Conservation (phyloP, 352 stramenopile genomes). For the Phytophthora uliginosa region DNA sequence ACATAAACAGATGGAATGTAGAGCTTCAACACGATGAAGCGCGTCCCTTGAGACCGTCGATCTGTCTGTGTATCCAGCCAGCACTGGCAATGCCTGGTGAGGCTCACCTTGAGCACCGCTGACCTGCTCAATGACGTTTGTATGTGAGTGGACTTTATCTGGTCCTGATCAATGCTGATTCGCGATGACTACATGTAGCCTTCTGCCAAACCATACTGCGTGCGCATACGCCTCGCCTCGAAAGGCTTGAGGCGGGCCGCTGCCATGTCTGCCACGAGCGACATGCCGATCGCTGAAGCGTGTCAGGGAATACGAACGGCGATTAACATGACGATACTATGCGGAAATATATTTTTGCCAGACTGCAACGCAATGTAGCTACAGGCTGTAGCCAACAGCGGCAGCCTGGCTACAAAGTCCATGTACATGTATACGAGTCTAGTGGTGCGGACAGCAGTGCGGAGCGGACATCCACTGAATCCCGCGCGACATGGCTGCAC, state of each 20-base stretch:
- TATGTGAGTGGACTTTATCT: background rate
- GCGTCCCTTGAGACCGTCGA: background rate
- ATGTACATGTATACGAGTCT: background rate
- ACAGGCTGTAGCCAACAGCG: too few relatives aligned
- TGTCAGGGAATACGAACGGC: background rate
- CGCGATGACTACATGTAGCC: background rate
- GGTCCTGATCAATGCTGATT: background rate
- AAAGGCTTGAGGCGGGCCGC: background rate
- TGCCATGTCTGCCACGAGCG: background rate
- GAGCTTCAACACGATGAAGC: background rate
- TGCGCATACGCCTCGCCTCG: too few relatives aligned
- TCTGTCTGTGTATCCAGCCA: too few relatives aligned
- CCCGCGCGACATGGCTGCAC: constrained; percentile 12
- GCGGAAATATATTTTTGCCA: too few relatives aligned
- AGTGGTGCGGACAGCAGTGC: background rate
- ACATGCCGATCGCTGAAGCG: background rate
- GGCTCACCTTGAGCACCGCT: too few relatives aligned
- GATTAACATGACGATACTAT: background rate
- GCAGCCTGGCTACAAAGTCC: background rate
- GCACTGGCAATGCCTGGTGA: too few relatives aligned
- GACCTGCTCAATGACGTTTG: background rate
- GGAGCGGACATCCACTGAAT: background rate
- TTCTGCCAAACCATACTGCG: too few relatives aligned
- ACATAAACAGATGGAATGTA: background rate
- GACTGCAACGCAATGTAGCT: too few relatives aligned